Conservation (phyloP, 2,329 filamentous ascomycete species). For the Celoporthe dispersa region DNA sequence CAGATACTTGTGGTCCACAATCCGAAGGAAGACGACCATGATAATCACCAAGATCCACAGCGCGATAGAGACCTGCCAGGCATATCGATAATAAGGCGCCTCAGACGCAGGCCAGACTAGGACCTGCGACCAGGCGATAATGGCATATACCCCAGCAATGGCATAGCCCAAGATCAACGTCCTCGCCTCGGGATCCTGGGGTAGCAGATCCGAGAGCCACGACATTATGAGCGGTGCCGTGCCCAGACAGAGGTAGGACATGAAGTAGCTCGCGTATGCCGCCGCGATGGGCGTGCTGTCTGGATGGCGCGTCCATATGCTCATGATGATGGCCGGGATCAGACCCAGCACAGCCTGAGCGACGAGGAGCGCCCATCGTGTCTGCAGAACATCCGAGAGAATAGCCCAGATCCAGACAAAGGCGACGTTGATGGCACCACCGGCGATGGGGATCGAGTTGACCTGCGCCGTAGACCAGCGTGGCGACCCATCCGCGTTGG, state of each 20-base stretch:
- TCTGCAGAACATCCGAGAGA: conserved; percentile 53
- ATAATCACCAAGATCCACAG: conserved; percentile 49
- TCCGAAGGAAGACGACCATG: conserved; percentile 49
- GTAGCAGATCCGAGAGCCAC: conserved; percentile 53
- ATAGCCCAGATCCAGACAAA: conserved; percentile 61
- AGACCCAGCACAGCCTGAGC: conserved; percentile 52
- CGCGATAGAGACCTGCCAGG: conserved; percentile 52
- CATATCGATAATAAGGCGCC: conserved; percentile 53
- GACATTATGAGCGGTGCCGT: conserved; percentile 57
- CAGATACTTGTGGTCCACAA: conserved; percentile 49
- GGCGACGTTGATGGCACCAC: conserved; percentile 52
- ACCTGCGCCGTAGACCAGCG: conserved; percentile 49
- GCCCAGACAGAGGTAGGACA: conserved; percentile 51
- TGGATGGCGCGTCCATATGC: conserved; percentile 54
- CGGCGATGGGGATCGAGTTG: conserved; percentile 54
- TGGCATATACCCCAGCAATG: conserved; percentile 54
- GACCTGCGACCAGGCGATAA: conserved; percentile 56
- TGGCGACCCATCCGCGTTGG: conserved; percentile 45
- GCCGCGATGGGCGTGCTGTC: conserved; percentile 46
- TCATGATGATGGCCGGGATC: conserved; percentile 55
- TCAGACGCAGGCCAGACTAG: conserved; percentile 56
- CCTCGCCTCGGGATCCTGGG: conserved; percentile 54
- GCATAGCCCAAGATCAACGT: conserved; percentile 53
- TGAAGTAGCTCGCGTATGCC: conserved; percentile 57
- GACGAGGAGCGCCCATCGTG: conserved; percentile 55